Percentiles rank a stretch among this genome's conserved stretches.
These are phyloP conservation scores for Lentinula raphanica DNA, from an alignment of 768 basidiomycete species.

Conservation along the genomic window DNA sequence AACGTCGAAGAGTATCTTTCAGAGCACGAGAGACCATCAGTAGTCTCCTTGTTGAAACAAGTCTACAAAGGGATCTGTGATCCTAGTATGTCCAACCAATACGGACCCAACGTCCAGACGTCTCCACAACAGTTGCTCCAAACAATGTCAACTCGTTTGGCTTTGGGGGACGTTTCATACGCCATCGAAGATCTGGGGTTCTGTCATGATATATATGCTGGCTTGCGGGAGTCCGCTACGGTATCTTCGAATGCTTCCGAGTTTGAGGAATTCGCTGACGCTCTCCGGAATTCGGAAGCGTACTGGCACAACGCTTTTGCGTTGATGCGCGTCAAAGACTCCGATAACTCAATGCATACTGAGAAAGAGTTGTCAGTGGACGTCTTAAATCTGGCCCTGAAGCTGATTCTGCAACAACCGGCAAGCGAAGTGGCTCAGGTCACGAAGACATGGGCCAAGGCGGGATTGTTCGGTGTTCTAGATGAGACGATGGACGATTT, in stretches of 20 bases:
- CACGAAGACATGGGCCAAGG: neutral
- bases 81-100: neutral
- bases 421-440: neutral
- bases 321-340: neutral
- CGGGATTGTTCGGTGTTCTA: neutral
- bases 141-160: neutral
- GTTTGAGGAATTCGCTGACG: neutral
- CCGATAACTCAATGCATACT: neutral
- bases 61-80: neutral
- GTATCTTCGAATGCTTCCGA: neutral
- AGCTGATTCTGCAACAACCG: neutral
- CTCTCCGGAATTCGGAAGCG: neutral
- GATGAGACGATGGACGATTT: neutral
- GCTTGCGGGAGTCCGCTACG: neutral
- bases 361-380: neutral
- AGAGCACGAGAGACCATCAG: neutral
- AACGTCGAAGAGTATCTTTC: constrained; percentile 1
- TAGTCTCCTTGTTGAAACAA: neutral
- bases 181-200: neutral
- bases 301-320: neutral
- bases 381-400: neutral
- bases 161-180: neutral
- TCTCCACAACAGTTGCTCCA: neutral
- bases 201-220: neutral
- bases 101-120: neutral